Conservation (phyloP, 208 protist species). For the Histomonas meleagridis region DNA sequence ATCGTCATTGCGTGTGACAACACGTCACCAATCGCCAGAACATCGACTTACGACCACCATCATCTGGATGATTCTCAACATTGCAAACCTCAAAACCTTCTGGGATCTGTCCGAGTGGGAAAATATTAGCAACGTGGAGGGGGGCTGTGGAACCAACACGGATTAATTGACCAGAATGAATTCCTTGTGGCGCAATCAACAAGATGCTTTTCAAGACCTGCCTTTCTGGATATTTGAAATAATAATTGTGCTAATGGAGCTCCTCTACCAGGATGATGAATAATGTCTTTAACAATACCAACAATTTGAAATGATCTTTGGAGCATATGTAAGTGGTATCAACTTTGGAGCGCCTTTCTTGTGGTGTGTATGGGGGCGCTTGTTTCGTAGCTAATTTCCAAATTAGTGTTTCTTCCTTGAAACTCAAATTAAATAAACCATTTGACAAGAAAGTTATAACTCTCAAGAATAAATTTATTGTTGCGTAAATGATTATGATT, state of each 20-base stretch:
- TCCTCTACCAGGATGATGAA: constrained; percentile 95
- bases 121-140: constrained; percentile 79
- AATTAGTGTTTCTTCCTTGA: too few relatives aligned
- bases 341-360: constrained; percentile 79
- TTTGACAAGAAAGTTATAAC: too few relatives aligned
- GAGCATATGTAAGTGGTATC: constrained; percentile 80
- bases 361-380: constrained; percentile 75
- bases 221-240: constrained; percentile 71
- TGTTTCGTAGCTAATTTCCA: too few relatives aligned
- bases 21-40: constrained; percentile 58
- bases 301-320: constrained; percentile 84
- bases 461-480: too few relatives aligned
- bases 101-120: constrained; percentile 82
- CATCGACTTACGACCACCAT: constrained; percentile 52
- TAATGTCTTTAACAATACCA: constrained; percentile 72
- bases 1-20: constrained; percentile 75
- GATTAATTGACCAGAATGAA: constrained; percentile 95
- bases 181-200: constrained; percentile 92
- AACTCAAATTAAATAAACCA: too few relatives aligned
- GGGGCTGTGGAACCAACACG: constrained; percentile 84
- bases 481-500: too few relatives aligned
- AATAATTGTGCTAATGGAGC: constrained; percentile 86
- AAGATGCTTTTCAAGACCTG: constrained; percentile 63
- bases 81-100: constrained; percentile 83
- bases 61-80: constrained; percentile 63